These are phyloP conservation scores for Naematelia aurantialba DNA, from an alignment of 768 basidiomycete genomes.

Conservation along the genomic window DNA sequence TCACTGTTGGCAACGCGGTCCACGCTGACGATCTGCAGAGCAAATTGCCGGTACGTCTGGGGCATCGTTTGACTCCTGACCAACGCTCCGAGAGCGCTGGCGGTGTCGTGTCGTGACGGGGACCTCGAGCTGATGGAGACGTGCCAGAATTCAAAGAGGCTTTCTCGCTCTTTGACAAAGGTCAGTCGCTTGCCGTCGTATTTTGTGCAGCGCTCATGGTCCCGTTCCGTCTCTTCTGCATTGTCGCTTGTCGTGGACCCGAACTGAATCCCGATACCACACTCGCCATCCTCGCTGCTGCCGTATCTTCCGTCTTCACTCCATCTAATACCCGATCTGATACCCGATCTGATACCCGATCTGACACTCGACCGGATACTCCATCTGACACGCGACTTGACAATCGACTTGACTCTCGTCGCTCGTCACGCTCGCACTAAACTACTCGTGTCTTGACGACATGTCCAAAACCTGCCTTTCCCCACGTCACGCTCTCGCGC, in stretches of 20 bases:
- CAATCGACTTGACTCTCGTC: no score
- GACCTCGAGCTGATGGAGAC: background rate
- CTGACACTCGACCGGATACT: no score
- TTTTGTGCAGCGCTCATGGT: no score
- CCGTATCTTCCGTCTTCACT: background rate
- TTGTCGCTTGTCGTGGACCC: no score
- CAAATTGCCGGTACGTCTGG: constrained; percentile 74
- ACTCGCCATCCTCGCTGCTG: constrained; percentile 1
- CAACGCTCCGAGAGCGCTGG: background rate
- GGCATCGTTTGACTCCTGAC: background rate
- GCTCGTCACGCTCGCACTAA: no score
- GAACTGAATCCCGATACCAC: no score
- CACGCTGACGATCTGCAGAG: constrained; percentile 55
- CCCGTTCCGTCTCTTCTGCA: no score
- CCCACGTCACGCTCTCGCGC: background rate
- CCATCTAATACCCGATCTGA: no score
- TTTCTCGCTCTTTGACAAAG: constrained; percentile 95
- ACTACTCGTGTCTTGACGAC: background rate
- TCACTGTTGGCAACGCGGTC: background rate
- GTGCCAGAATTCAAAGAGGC: constrained; percentile 94
- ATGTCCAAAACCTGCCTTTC: background rate
- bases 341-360: no score
- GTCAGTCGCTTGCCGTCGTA: constrained; percentile 54
- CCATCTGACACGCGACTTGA: no score
- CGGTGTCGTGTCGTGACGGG: background rate